A percentile compares a stretch with the other conserved stretches of the same genome.
Conservation (phyloP, 2,329 filamentous ascomycete species). For the Cladosporium sp. region DNA sequence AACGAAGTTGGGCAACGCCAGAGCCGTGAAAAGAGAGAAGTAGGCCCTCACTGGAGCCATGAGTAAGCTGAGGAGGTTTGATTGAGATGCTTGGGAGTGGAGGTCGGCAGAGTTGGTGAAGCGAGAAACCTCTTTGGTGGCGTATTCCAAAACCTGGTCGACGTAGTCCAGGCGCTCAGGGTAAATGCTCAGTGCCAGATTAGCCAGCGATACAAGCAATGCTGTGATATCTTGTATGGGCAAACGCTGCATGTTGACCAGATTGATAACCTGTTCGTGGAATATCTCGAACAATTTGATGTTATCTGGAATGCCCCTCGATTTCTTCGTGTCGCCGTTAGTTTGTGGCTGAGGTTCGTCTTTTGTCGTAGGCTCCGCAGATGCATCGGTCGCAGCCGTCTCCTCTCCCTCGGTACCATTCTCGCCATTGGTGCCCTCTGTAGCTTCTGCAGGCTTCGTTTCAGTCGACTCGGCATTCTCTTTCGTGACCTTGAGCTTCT, state of each 20-base stretch:
- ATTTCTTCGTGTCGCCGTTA: constrained; percentile 43
- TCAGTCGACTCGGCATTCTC: constrained; percentile 38
- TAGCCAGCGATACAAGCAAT: constrained; percentile 86
- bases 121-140: constrained; percentile 78
- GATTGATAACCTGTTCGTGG: constrained; percentile 89
- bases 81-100: constrained; percentile 81
- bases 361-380: constrained; percentile 16
- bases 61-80: constrained; percentile 84
- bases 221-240: constrained; percentile 95
- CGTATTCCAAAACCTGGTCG: constrained; percentile 88
- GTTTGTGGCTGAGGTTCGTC: constrained; percentile 33
- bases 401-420: constrained; percentile 28
- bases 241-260: constrained; percentile 86
- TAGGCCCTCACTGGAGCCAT: constrained; percentile 87
- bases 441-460: constrained; percentile 24
- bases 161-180: constrained; percentile 90
- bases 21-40: constrained; percentile 89
- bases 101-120: constrained; percentile 94
- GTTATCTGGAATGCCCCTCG: constrained; percentile 63
- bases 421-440: constrained; percentile 27
- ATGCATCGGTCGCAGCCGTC: constrained; percentile 28
- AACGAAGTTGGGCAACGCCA: constrained; percentile 88
- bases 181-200: constrained; percentile 93
- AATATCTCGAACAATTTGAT: constrained; percentile 96
- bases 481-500: constrained; percentile 69